Evolutionary conservation across 2,329 filamentous ascomycete species (phyloP).

Genomic region (Pseudocercospora fijiensis): DNA sequence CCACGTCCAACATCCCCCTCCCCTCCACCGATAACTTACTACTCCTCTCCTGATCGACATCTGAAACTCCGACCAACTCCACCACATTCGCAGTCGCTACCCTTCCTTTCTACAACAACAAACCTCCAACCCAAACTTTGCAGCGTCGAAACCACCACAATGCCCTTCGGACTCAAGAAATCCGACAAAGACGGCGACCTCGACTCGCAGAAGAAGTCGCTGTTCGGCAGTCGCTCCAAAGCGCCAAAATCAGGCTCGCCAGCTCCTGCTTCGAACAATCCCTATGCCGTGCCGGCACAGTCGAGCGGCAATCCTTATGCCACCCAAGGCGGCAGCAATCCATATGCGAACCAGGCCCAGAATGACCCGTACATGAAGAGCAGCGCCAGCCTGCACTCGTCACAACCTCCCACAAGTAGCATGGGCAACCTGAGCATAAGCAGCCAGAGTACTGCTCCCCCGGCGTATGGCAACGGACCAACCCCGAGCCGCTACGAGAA

Average conservation of each 20-base stretch:
- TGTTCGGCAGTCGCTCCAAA: slow-evolving; percentile 59
- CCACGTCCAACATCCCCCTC: neutral
- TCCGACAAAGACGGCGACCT: slow-evolving; percentile 55
- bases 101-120: neutral
- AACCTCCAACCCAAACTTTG: neutral
- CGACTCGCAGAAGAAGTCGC: slow-evolving; percentile 54
- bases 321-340: slow-evolving; percentile 33
- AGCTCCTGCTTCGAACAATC: slow-evolving; percentile 50
- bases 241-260: slow-evolving; percentile 48
- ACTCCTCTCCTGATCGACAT: slow-evolving; percentile 14
- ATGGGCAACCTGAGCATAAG: slow-evolving; percentile 34
- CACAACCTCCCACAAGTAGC: slow-evolving; percentile 35
- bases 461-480: slow-evolving; percentile 36
- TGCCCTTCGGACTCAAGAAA: slow-evolving; percentile 51
- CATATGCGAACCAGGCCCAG: slow-evolving; percentile 29
- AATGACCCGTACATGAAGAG: slow-evolving; percentile 36
- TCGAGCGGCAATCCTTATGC: slow-evolving; percentile 29
- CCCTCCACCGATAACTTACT: slow-evolving; percentile 5
- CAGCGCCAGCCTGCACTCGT: slow-evolving; percentile 24
- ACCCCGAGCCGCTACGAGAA: slow-evolving; percentile 45
- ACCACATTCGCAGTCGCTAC: neutral
- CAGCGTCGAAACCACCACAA: slow-evolving; percentile 18
- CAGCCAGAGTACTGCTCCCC: slow-evolving; percentile 35
- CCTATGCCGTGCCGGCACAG: slow-evolving; percentile 53
- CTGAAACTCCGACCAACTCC: neutral